Evolutionary conservation across 495 filamentous ascomycete genomes (phyloP).

Genomic region (Paragyromitra xinjiangensis): DNA sequence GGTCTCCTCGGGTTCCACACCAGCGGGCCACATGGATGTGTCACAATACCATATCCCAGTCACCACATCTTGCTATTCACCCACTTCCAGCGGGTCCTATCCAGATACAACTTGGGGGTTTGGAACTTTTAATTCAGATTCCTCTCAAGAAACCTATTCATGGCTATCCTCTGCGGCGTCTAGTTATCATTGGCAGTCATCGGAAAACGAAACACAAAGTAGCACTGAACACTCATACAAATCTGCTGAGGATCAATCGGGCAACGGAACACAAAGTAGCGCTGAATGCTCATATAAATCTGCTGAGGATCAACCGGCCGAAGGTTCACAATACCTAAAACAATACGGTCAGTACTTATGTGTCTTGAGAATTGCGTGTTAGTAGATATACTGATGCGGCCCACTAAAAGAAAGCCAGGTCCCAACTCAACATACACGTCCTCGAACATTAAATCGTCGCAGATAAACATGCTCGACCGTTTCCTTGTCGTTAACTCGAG

Average conservation of each 20-base stretch:
- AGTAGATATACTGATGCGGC: conserved; percentile 40
- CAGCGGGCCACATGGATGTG: conserved; percentile 38
- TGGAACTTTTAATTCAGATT: conserved; percentile 12
- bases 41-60: conserved; percentile 44
- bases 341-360: conserved; percentile 39
- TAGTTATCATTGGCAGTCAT: conserved; percentile 19
- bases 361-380: neutral
- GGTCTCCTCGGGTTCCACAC: conserved; percentile 32
- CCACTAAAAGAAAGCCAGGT: conserved; percentile 44
- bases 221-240: conserved; percentile 12
- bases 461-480: conserved; percentile 31
- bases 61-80: conserved; percentile 51
- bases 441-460: conserved; percentile 18
- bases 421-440: conserved; percentile 8
- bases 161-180: conserved; percentile 11
- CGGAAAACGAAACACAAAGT: neutral
- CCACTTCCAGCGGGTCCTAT: conserved; percentile 24
- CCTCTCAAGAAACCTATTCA: conserved; percentile 13
- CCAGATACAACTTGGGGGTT: neutral
- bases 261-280: conserved; percentile 1
- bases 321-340: conserved; percentile 14
- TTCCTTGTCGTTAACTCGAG: conserved; percentile 45
- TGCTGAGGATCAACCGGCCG: neutral
- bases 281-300: neutral
- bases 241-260: neutral